A percentile compares a stretch with the other conserved stretches of the same genome.
These are phyloP conservation scores for Globisporangium paroecandrum DNA, from an alignment of 352 stramenopile genomes.

Conservation along the genomic window DNA sequence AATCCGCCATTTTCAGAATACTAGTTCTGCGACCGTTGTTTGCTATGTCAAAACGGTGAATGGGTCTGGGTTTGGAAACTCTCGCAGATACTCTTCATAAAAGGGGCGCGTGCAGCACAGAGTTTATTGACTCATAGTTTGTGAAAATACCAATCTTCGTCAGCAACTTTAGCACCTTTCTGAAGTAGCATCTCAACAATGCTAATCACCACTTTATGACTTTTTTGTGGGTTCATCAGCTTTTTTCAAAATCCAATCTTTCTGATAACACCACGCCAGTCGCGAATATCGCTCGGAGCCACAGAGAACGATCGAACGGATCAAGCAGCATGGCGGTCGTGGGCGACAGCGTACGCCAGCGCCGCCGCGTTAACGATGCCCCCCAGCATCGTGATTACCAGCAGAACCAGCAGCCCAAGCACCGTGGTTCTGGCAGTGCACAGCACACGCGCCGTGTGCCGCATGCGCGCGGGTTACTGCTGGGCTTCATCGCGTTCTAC, in stretches of 20 bases:
- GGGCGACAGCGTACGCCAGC: conserved; percentile 8
- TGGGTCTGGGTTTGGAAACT: background rate
- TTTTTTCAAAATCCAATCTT: no score
- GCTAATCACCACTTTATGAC: no score
- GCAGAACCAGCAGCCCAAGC: background rate
- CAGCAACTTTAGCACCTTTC: no score
- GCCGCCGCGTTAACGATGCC: background rate
- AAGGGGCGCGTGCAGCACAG: no score
- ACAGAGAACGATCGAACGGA: background rate
- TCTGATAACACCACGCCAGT: no score
- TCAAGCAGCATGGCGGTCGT: background rate
- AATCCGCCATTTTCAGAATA: conserved; percentile 22
- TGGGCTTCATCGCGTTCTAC: conserved; percentile 49
- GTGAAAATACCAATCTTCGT: no score
- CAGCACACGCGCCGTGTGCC: conserved; percentile 10
- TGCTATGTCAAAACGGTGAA: background rate
- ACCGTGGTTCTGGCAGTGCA: conserved; percentile 2
- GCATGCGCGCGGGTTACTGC: conserved; percentile 22
- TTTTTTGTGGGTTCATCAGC: no score
- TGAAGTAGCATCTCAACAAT: no score
- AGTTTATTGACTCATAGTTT: no score
- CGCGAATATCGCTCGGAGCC: no score
- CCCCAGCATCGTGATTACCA: background rate
- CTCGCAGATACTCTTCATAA: background rate
- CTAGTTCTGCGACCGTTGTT: background rate